Evolutionary conservation across 1,284 basidiomycete genomes (phyloP).

Genomic region (Marasmius sp.): DNA sequence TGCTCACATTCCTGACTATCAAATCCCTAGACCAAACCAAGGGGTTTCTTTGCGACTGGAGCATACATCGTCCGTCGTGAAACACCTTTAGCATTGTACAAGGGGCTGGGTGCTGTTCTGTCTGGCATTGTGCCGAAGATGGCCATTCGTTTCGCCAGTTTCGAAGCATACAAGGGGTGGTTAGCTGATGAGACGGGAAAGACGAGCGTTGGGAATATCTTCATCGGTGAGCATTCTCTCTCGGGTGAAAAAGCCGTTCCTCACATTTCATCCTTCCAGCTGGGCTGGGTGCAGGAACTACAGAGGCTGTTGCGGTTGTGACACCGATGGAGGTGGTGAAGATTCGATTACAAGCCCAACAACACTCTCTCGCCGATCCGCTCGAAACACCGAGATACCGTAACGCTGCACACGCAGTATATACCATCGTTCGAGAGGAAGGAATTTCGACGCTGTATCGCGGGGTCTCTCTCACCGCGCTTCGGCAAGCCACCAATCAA

Average conservation of each 20-base stretch:
- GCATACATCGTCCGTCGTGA: conserved; percentile 88
- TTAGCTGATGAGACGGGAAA: conserved; percentile 79
- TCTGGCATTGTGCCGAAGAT: conserved; percentile 99
- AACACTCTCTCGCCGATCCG: conserved; percentile 96
- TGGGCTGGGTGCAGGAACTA: conserved; percentile 91
- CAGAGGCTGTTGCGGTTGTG: conserved; percentile 93
- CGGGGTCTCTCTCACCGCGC: conserved; percentile 90
- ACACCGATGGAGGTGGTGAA: conserved; percentile 99
- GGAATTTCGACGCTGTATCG: conserved; percentile 87
- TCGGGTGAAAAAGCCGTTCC: neutral
- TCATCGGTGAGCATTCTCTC: conserved; percentile 56
- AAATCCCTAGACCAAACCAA: conserved; percentile 76
- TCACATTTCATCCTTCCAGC: conserved; percentile 44
- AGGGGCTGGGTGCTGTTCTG: conserved; percentile 96
- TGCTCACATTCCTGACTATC: neutral
- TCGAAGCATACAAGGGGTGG: conserved; percentile 91
- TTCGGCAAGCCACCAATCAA: conserved; percentile 98
- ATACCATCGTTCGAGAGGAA: conserved; percentile 94
- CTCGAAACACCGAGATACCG: conserved; percentile 92
- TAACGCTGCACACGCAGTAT: conserved; percentile 96
- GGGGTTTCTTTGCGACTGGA: conserved; percentile 94
- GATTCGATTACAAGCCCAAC: conserved; percentile 97
- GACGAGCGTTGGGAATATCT: conserved; percentile 75
- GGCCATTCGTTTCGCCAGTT: conserved; percentile 98
- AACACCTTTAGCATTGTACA: conserved; percentile 95